Evolutionary conservation across 2,329 filamentous ascomycete genomes (phyloP).

Genomic region (Sporothrix brunneoviolacea): DNA sequence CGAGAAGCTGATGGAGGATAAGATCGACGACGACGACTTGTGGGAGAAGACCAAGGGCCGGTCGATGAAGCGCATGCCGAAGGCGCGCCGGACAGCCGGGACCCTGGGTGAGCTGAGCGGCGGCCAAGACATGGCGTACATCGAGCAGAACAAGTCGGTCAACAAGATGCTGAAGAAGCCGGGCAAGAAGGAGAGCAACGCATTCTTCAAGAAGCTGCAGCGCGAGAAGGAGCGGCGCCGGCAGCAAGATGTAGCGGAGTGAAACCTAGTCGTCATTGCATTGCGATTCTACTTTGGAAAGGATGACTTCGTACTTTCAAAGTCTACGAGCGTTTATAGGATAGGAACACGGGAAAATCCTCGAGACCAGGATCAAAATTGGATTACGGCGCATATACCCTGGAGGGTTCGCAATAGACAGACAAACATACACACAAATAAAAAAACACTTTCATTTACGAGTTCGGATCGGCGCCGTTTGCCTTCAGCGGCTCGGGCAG

Average conservation of each 20-base stretch:
- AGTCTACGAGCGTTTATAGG: no score
- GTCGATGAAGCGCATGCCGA: conserved; percentile 21
- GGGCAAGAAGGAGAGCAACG: conserved; percentile 48
- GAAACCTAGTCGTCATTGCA: no score
- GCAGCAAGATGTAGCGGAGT: conserved; percentile 14
- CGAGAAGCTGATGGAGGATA: conserved; percentile 24
- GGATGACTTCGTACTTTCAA: no score
- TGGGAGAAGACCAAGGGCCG: conserved; percentile 22
- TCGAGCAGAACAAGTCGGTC: conserved; percentile 69
- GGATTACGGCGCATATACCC: no score
- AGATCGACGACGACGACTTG: conserved; percentile 32
- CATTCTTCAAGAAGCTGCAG: conserved; percentile 61
- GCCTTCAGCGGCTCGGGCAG: no score
- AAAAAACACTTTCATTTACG: no score
- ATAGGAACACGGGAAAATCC: no score
- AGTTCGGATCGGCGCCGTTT: no score
- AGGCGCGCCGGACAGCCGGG: conserved; percentile 74
- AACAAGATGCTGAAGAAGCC: conserved; percentile 60
- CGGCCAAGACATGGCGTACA: conserved; percentile 95
- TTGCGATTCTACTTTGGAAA: no score
- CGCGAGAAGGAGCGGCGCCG: conserved; percentile 49
- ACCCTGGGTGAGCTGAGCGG: conserved; percentile 80
- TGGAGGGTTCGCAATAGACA: no score
- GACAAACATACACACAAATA: no score
- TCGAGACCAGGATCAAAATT: no score